Base-by-base conservation (phyloP, 2,329 filamentous ascomycete species). In the Ilyonectria sp. region DNA sequence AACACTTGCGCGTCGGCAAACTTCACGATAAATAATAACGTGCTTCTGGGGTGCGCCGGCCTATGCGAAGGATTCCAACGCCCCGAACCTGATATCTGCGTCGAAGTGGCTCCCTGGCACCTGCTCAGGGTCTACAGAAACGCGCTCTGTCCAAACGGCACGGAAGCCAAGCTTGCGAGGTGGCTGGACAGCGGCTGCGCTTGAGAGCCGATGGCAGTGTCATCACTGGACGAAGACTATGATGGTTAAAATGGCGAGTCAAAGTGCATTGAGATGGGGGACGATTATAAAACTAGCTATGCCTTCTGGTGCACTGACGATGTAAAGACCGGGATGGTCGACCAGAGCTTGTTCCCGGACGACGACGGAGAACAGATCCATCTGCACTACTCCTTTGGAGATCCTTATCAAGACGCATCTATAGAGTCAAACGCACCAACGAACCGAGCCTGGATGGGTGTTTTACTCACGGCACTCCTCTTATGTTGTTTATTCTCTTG, bases 1-100 rank as follows among this genome's bases (percentile, higher is more conserved):
- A 50, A 66, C 47, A 50, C 46, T 1, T 68, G 68, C 35, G 65
- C 58, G 17, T 52, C 68, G 44, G 65, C 62, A 4, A 65, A 70
- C 59, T 70, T 70, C 17, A 69, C 62, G 3, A 59, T 70, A 6
- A 26, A 66, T 35, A 56, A 53, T 9, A 63, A 63, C n/a, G 65
- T 63, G 10, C 35, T 53, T 4, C 40, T 70, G n/a, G 35, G 11
- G 40, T 35, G 61, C 33, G 52, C 60, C 1, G 64, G 67, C 5
- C 26, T 64, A 2, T 68, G 67, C 17, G 31, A 31, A 6, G 67
- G 67, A 8, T 66, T 63, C 33, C 65, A 70, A 31, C 37, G 52
- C 13, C 62, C 62, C 1, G 31, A 49, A 23, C 29, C 65, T 2
- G 65, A 70, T 26, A 47, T 31, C 3, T 70, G 68, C 43, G 61